Evolutionary conservation across 495 filamentous ascomycete genomes (phyloP).

Genomic region (Clavariopsis aquatica): DNA sequence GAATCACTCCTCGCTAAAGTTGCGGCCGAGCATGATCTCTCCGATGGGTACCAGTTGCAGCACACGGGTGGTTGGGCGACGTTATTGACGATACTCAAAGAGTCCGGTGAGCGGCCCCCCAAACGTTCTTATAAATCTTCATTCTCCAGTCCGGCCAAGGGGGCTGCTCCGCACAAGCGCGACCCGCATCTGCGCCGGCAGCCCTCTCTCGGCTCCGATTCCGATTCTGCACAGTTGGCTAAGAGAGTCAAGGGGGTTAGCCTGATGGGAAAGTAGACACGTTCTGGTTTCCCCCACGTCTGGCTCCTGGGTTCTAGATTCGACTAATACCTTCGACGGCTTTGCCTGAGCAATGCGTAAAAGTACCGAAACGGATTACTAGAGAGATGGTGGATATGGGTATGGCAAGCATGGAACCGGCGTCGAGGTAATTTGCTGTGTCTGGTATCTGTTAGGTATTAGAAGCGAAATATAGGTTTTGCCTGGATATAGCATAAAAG

Average conservation of each 20-base stretch:
- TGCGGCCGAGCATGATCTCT: constrained; percentile 72
- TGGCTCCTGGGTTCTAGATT: neutral
- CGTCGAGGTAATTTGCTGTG: neutral
- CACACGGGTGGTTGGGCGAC: constrained; percentile 90
- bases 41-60: constrained; percentile 76
- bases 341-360: neutral
- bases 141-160: constrained; percentile 18
- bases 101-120: constrained; percentile 93
- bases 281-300: neutral
- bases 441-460: neutral
- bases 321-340: neutral
- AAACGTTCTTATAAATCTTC: constrained; percentile 59
- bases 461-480: neutral
- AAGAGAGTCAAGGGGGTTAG: constrained; percentile 98
- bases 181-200: constrained; percentile 2
- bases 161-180: constrained; percentile 39
- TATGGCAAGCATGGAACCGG: neutral
- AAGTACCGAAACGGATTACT: no score
- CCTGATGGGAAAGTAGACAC: constrained; percentile 55
- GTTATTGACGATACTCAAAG: constrained; percentile 85
- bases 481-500: constrained; percentile 6
- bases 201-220: constrained; percentile 37
- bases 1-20: constrained; percentile 82
- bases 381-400: neutral
- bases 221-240: constrained; percentile 74